Base-by-base conservation (phyloP, 1,284 basidiomycete species). In the Pterulicium gracile region DNA sequence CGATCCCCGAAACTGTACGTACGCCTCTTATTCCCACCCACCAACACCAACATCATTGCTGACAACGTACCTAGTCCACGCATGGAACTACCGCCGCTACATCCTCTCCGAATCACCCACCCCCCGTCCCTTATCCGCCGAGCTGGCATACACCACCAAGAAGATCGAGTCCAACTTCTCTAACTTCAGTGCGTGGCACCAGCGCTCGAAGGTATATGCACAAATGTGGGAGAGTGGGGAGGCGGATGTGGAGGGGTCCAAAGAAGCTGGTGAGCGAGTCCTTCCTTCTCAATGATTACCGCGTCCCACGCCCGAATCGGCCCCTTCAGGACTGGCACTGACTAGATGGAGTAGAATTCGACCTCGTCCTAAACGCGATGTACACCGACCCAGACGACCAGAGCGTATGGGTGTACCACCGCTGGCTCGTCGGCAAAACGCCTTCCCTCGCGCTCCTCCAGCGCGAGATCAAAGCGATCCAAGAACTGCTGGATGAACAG, bases 151-250 rank as follows among this genome's bases (percentile, higher is more conserved):
- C 59, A 95, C 95, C 1, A 81, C 79, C 42, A 73, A 75, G 50
- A 97, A 98, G 69, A 98, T 99, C 54, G 86, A 92, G 61, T 68
- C 83, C 45, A 97, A 91, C 61, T 96, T 98, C 59, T 94, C 89
- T 42, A 98, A 99, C 62, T 98, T 97, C 61, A 95, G 90, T 49
- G 96, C 96, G 14, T 99, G 96, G 96, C 96, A 99, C 63, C 92
- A 95, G 55, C 79, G 96, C 20, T 88, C 91, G 1, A 94, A 95
- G 61, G 71, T 94, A 1, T 69, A 92, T 14, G 64, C 72, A 0
- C 72, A 70, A 2, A 58, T 90, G 3, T 94, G 89, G 89, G 69
- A 69, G 3, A 61, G 65, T 24, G 72, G 73, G 1, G 66, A 71
- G 43, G 60, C 77, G 14, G 71, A 79, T 50, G 66, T 70, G 27